A percentile compares a stretch with the other conserved stretches of the same genome.
These are phyloP conservation scores for Agastache rugosa DNA, from an alignment of 257 asterid genomes.

Conservation along the genomic window DNA sequence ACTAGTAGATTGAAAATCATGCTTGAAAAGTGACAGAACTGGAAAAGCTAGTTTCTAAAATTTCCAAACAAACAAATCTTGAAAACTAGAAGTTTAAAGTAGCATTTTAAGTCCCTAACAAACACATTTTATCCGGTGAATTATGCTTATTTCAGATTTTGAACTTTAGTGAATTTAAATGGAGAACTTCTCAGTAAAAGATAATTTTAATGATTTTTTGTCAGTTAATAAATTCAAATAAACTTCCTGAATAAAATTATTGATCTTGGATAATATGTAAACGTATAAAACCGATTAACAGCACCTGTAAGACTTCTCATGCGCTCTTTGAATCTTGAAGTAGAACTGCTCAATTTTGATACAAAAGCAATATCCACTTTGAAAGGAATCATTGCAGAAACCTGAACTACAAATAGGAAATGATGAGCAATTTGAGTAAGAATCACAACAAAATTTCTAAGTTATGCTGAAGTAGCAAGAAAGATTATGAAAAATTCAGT, in stretches of 20 bases:
- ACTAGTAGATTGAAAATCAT: not conserved
- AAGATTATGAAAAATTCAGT: constrained; percentile 29
- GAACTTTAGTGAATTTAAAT: constrained; percentile 13
- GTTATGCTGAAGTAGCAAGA: constrained; percentile 15
- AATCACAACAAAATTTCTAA: constrained; percentile 12
- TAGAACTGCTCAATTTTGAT: constrained; percentile 60
- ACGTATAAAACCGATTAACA: constrained; percentile 20
- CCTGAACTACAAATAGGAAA: constrained; percentile 52
- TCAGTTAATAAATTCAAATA: not conserved
- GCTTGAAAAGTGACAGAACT: not conserved
- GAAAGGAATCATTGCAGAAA: constrained; percentile 82
- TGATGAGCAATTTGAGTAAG: constrained; percentile 29
- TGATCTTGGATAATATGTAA: constrained; percentile 21
- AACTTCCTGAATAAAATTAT: not conserved
- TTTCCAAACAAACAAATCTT: not conserved
- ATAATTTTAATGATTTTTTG: constrained; percentile 4
- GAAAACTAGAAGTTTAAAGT: not conserved
- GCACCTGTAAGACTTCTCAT: constrained; percentile 68
- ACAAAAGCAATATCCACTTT: constrained; percentile 77
- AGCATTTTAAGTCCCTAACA: not conserved
- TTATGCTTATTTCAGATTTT: constrained; percentile 3
- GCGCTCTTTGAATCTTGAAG: constrained; percentile 64
- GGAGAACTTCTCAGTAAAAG: not conserved
- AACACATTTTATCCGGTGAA: not conserved
- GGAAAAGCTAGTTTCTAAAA: not conserved